Conservation (phyloP, 345 rosid species). For the Rhodomyrtus tomentosa region DNA sequence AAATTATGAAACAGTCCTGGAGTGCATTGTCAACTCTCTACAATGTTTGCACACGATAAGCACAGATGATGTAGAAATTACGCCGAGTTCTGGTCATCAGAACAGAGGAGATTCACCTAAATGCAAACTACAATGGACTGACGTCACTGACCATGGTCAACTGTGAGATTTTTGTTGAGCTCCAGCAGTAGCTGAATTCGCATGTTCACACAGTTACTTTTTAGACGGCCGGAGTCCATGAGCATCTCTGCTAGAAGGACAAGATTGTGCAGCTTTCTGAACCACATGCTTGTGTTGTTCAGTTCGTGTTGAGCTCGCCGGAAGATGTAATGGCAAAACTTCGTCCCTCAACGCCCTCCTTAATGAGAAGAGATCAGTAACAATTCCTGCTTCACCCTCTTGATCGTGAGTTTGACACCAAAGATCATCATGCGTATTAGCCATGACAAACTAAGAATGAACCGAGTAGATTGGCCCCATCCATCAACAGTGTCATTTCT, state of each 20-base stretch:
- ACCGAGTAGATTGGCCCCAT: not conserved
- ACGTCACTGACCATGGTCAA: fast-evolving
- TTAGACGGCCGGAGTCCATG: not conserved
- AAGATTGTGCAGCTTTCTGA: not conserved
- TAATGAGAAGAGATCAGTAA: not conserved
- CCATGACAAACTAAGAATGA: not conserved
- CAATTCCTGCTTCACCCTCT: not conserved
- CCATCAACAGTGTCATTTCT: not conserved
- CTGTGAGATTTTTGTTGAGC: not conserved
- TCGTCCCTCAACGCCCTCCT: not conserved
- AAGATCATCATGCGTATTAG: not conserved
- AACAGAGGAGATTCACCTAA: not conserved
- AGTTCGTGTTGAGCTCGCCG: not conserved
- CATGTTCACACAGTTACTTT: not conserved
- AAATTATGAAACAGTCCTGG: not conserved
- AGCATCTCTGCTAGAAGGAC: not conserved
- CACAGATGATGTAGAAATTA: not conserved
- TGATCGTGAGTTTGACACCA: not conserved
- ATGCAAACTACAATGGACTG: not conserved
- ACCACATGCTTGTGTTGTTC: not conserved
- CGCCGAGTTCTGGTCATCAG: not conserved
- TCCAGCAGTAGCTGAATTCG: not conserved
- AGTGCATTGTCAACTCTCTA: not conserved
- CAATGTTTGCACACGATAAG: not conserved
- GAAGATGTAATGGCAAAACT: not conserved